These are phyloP conservation scores for Thielaviopsis populi DNA, from an alignment of 2,329 filamentous ascomycete genomes.

Conservation along the genomic window DNA sequence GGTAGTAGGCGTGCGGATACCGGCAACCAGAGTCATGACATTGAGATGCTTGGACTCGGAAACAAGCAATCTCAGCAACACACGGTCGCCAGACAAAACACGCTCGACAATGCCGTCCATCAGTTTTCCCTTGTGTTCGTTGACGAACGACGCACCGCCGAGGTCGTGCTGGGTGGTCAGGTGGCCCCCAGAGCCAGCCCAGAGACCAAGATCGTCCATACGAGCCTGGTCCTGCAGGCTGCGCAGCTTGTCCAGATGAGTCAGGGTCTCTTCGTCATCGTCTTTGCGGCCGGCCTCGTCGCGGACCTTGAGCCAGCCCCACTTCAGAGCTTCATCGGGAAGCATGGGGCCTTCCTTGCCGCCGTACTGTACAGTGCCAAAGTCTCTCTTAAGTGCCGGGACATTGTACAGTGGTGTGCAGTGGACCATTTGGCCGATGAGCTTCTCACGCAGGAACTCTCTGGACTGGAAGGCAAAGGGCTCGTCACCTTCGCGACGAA, in stretches of 20 bases:
- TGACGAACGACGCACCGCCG: constrained; percentile 56
- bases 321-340: constrained; percentile 69
- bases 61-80: constrained; percentile 69
- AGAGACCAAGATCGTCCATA: constrained; percentile 65
- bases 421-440: constrained; percentile 74
- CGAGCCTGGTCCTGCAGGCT: constrained; percentile 64
- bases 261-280: constrained; percentile 58
- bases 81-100: constrained; percentile 77
- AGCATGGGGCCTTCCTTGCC: constrained; percentile 62
- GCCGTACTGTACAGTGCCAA: constrained; percentile 59
- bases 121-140: constrained; percentile 70
- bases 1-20: constrained; percentile 77
- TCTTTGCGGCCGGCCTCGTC: constrained; percentile 90
- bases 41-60: constrained; percentile 75
- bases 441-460: constrained; percentile 71
- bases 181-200: constrained; percentile 48
- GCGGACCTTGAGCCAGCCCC: constrained; percentile 83
- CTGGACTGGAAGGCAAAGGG: constrained; percentile 86
- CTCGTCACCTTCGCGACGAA: constrained; percentile 83
- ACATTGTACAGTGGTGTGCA: constrained; percentile 80
- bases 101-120: constrained; percentile 81
- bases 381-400: constrained; percentile 72
- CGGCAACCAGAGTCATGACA: constrained; percentile 76
- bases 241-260: constrained; percentile 63
- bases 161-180: constrained; percentile 75